Conservation (phyloP, 2,329 filamentous ascomycete genomes). For the Trichoderma semiorbis region DNA sequence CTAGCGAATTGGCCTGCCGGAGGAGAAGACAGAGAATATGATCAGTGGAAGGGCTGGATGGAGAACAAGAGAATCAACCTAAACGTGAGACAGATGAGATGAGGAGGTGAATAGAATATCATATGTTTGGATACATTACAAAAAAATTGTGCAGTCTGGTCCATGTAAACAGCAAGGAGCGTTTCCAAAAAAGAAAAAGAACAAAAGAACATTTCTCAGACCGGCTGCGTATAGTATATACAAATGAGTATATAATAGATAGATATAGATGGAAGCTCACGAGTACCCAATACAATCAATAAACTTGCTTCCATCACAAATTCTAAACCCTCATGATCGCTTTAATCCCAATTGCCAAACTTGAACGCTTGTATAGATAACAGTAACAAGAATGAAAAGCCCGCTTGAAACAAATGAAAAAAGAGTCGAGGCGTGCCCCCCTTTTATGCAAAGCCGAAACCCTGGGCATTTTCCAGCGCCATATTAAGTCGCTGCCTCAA, state of each 20-base stretch:
- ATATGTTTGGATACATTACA: not conserved
- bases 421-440: not conserved
- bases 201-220: not conserved
- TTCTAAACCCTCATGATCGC: not conserved
- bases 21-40: conserved; percentile 48
- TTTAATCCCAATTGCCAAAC: not conserved
- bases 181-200: not conserved
- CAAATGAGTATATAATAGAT: not conserved
- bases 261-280: not conserved
- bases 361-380: not conserved
- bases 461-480: conserved; percentile 82
- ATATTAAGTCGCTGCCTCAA: conserved; percentile 73
- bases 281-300: not conserved
- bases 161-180: not conserved
- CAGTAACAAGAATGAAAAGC: not conserved
- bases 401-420: not conserved
- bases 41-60: conserved; percentile 85
- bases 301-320: not conserved
- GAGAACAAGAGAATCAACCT: conserved; percentile 80
- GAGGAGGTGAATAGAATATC: conserved; percentile 53
- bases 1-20: conserved; percentile 70
- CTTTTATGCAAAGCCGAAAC: conserved; percentile 75
- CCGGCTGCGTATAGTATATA: not conserved
- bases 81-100: conserved; percentile 84
- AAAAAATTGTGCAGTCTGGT: not conserved